Evolutionary conservation across 768 basidiomycete genomes (phyloP).

Genomic region (Trametes punicea): DNA sequence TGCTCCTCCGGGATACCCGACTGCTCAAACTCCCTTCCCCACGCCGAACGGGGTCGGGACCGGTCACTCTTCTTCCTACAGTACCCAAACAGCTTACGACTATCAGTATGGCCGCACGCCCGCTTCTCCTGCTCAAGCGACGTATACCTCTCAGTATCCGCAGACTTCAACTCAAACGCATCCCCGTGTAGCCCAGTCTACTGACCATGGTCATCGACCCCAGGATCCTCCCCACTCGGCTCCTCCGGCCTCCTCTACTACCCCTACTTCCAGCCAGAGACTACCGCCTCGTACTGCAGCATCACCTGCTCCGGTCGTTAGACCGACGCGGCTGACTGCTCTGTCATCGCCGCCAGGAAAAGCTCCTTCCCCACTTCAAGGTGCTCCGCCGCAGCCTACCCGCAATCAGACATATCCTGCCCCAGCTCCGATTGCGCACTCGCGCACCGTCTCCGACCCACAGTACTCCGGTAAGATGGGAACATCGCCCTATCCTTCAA

Average conservation of each 20-base stretch:
- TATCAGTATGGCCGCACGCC: background rate
- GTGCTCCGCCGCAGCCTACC: slow-evolving; percentile 12
- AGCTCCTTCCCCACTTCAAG: slow-evolving; percentile 14
- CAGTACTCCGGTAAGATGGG: slow-evolving; percentile 22
- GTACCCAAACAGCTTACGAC: slow-evolving; percentile 13
- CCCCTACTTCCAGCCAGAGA: slow-evolving; percentile 11
- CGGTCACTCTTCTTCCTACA: slow-evolving; percentile 13
- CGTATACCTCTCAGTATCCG: background rate
- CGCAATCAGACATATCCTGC: slow-evolving; percentile 23
- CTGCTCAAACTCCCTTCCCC: slow-evolving; percentile 1
- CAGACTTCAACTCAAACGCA: background rate
- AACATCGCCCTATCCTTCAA: slow-evolving; percentile 2
- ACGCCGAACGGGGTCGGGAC: slow-evolving; percentile 5
- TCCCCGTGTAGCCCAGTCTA: slow-evolving; percentile 10
- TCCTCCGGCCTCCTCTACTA: background rate
- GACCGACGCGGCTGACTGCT: slow-evolving; percentile 10
- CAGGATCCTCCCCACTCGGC: slow-evolving; percentile 8
- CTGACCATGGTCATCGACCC: slow-evolving; percentile 6
- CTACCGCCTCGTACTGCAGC: slow-evolving; percentile 25
- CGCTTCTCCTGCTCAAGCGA: background rate
- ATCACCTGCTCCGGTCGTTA: slow-evolving; percentile 23
- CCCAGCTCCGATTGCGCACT: slow-evolving; percentile 14
- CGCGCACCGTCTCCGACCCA: slow-evolving; percentile 26
- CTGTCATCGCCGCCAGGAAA: slow-evolving; percentile 18
- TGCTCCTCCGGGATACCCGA: slow-evolving; percentile 20